A percentile compares a stretch with the other conserved stretches of the same genome.
Evolutionary conservation across 2,329 filamentous ascomycete genomes (phyloP).

Genomic region (Ceratocystis alfenasii): DNA sequence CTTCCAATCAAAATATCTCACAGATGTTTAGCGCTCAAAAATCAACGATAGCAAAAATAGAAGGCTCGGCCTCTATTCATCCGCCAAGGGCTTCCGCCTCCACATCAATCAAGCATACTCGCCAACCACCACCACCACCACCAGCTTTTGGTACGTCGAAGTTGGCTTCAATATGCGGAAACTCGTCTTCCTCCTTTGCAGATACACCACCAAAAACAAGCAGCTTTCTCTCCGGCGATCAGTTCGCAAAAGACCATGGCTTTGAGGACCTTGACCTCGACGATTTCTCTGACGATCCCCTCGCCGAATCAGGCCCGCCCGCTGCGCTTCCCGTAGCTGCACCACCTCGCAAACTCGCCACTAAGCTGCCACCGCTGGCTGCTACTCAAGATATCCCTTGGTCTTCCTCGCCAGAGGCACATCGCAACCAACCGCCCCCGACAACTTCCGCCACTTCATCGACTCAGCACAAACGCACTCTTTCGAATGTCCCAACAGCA

Average conservation of each 20-base stretch:
- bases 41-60: neutral
- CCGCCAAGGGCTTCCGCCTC: neutral
- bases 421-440: neutral
- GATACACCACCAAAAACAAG: neutral
- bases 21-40: constrained; percentile 17
- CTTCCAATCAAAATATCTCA: constrained; percentile 16
- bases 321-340: constrained; percentile 12
- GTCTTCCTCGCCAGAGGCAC: constrained; percentile 7
- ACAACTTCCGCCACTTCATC: neutral
- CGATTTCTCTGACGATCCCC: constrained; percentile 21
- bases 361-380: constrained; percentile 11
- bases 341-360: constrained; percentile 11
- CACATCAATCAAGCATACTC: neutral
- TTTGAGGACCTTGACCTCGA: constrained; percentile 20
- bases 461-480: neutral
- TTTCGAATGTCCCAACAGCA: neutral
- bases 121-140: constrained; percentile 5
- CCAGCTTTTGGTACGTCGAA: constrained; percentile 8
- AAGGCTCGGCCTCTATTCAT: neutral
- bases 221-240: constrained; percentile 9
- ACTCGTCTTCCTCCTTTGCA: constrained; percentile 10
- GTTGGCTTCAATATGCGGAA: constrained; percentile 15
- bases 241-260: constrained; percentile 20
- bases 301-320: constrained; percentile 15
- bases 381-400: constrained; percentile 4